Conservation (phyloP, 805 yeast genomes). For the Suhomyces vadensis region DNA sequence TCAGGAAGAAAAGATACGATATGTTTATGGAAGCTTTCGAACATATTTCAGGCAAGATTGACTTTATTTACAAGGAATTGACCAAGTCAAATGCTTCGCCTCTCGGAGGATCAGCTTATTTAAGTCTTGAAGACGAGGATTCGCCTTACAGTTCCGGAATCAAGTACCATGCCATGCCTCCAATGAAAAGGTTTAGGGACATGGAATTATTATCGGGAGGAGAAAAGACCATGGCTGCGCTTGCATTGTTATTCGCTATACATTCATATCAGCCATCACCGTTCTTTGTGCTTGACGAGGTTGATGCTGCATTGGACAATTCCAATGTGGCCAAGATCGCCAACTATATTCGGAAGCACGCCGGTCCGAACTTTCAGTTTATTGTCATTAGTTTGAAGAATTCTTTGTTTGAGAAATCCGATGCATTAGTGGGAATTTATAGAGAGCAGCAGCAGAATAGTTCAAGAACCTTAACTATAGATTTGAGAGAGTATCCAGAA, state of each 20-base stretch:
- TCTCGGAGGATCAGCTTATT: conserved; percentile 89
- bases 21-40: conserved; percentile 70
- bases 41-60: conserved; percentile 74
- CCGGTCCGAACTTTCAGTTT: conserved; percentile 81
- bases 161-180: conserved; percentile 94
- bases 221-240: conserved; percentile 94
- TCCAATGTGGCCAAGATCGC: conserved; percentile 86
- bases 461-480: conserved; percentile 72
- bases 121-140: conserved; percentile 83
- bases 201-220: conserved; percentile 95
- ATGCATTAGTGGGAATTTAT: conserved; percentile 89
- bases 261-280: conserved; percentile 93
- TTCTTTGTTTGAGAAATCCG: conserved; percentile 82
- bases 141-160: conserved; percentile 85
- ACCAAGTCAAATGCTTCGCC: conserved; percentile 72
- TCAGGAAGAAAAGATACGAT: conserved; percentile 60
- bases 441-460: conserved; percentile 74
- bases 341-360: conserved; percentile 72
- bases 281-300: conserved; percentile 92
- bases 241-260: conserved; percentile 86
- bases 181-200: conserved; percentile 87
- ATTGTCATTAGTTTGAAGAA: conserved; percentile 91
- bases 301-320: conserved; percentile 96
- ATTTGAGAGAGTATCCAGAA: conserved; percentile 62
- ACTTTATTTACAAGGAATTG: conserved; percentile 78